Percentiles rank a stretch among this genome's conserved stretches.
Evolutionary conservation across 345 rosid genomes (phyloP).

Genomic region (Bruguiera sexangula): DNA sequence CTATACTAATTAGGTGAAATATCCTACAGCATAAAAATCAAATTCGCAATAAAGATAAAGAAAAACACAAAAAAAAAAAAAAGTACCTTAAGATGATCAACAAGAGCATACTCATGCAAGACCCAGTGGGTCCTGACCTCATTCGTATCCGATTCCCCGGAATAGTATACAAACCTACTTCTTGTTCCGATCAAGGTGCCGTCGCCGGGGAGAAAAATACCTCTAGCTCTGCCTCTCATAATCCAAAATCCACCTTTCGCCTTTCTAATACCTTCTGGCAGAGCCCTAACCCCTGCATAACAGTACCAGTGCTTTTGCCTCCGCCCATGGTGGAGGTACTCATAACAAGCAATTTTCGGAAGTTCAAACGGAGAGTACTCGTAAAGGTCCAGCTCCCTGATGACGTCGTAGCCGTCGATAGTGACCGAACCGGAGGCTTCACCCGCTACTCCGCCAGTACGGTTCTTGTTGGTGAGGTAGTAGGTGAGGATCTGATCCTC

Average conservation of each 20-base stretch:
- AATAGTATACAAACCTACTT: constrained; percentile 37
- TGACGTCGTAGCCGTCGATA: constrained; percentile 28
- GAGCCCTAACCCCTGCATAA: constrained; percentile 25
- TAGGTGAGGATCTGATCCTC: constrained; percentile 36
- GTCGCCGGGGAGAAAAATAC: constrained; percentile 29
- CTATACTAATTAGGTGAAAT: no score
- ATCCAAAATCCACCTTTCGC: constrained; percentile 48
- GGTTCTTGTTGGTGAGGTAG: constrained; percentile 43
- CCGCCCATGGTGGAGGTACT: constrained; percentile 25
- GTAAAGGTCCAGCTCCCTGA: constrained; percentile 44
- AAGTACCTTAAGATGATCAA: constrained; percentile 15
- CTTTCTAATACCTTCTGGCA: constrained; percentile 18
- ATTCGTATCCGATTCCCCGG: constrained; percentile 24
- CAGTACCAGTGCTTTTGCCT: constrained; percentile 51
- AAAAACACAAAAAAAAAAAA: not conserved
- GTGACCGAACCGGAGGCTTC: not conserved
- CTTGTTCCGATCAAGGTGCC: constrained; percentile 33
- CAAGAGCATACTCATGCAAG: constrained; percentile 46
- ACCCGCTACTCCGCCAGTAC: not conserved
- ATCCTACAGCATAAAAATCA: not conserved
- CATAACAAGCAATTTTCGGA: constrained; percentile 35
- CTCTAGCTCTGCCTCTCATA: constrained; percentile 30
- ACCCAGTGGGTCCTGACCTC: constrained; percentile 45
- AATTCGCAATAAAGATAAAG: not conserved
- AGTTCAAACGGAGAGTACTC: constrained; percentile 36